Conservation (phyloP, 2,329 filamentous ascomycete genomes). For the Metarhizium brunneum region DNA sequence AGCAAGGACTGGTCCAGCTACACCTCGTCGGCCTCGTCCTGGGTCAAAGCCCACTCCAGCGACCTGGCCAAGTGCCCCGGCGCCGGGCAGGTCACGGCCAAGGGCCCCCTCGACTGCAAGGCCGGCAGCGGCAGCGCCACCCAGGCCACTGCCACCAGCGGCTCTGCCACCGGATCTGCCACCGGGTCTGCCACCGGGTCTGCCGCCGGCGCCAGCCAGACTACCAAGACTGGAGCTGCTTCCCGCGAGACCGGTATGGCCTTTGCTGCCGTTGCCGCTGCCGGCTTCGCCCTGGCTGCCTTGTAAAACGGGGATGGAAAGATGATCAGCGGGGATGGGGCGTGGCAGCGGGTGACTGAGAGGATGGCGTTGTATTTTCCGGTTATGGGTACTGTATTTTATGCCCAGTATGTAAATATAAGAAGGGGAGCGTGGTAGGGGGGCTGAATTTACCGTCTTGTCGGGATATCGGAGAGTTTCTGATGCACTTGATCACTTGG, state of each 20-base stretch:
- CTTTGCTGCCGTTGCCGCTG: slow-evolving; percentile 20
- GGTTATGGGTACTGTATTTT: too few relatives aligned
- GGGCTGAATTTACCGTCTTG: too few relatives aligned
- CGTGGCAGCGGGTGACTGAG: too few relatives aligned
- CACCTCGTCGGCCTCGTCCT: slow-evolving; percentile 18
- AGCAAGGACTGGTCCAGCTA: slow-evolving; percentile 22
- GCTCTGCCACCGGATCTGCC: too few relatives aligned
- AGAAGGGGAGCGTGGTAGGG: too few relatives aligned
- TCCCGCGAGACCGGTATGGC: slow-evolving; percentile 18
- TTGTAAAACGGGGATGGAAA: slow-evolving; percentile 13
- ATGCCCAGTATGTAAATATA: too few relatives aligned
- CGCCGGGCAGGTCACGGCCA: neutral
- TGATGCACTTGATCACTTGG: too few relatives aligned
- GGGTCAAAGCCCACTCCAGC: slow-evolving; percentile 19
- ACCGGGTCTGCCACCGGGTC: too few relatives aligned
- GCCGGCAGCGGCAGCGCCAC: neutral
- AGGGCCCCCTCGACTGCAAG: slow-evolving; percentile 1
- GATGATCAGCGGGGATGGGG: too few relatives aligned
- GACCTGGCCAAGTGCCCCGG: slow-evolving; percentile 19
- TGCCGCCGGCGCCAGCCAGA: slow-evolving; percentile 1
- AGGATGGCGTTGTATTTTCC: too few relatives aligned
- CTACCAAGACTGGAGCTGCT: slow-evolving; percentile 10
- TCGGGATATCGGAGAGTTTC: too few relatives aligned
- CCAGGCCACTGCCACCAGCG: neutral
- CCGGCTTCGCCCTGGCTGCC: slow-evolving; percentile 18